Percentiles rank a stretch among this genome's conserved stretches.
Conservation (phyloP, 352 stramenopile species). For the Phytopythium helicoides region DNA sequence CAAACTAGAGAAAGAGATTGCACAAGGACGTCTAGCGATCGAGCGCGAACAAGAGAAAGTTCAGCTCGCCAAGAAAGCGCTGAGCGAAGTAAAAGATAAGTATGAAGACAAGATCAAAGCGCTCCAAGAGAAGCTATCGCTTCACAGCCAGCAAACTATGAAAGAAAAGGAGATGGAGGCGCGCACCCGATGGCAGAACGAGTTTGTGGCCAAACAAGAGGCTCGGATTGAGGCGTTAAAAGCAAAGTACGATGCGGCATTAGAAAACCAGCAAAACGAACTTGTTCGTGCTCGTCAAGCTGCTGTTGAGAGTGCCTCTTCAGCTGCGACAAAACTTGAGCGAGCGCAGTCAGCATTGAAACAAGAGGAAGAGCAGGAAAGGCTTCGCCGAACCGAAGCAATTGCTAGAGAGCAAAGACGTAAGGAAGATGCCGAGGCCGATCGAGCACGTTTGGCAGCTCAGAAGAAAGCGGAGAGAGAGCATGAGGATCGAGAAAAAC, state of each 20-base stretch:
- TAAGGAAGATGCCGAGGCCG: conserved; percentile 43
- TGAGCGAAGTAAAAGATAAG: conserved; percentile 32
- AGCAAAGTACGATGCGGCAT: conserved; percentile 60
- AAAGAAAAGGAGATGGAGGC: conserved; percentile 62
- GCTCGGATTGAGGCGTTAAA: conserved; percentile 63
- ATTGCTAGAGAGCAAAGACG: conserved; percentile 29
- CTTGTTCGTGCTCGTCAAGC: conserved; percentile 47
- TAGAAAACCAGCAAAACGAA: conserved; percentile 59
- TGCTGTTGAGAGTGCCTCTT: conserved; percentile 42
- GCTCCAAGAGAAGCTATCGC: conserved; percentile 42
- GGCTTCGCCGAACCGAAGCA: conserved; percentile 22
- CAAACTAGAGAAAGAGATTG: conserved; percentile 55
- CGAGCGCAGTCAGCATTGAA: conserved; percentile 32
- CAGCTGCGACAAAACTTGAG: conserved; percentile 50
- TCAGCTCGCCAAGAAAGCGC: conserved; percentile 14
- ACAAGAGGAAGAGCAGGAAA: conserved; percentile 39
- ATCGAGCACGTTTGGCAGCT: conserved; percentile 26
- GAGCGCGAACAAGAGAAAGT: conserved; percentile 57
- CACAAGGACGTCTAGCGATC: conserved; percentile 34
- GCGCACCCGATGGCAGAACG: conserved; percentile 62
- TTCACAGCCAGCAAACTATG: conserved; percentile 44
- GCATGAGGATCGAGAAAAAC: conserved; percentile 57
- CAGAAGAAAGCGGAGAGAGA: conserved; percentile 43
- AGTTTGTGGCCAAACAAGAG: conserved; percentile 70
- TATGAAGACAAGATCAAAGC: conserved; percentile 52